Base-by-base conservation (phyloP, 2,329 filamentous ascomycete species). In the Exophiala xenobiotica region DNA sequence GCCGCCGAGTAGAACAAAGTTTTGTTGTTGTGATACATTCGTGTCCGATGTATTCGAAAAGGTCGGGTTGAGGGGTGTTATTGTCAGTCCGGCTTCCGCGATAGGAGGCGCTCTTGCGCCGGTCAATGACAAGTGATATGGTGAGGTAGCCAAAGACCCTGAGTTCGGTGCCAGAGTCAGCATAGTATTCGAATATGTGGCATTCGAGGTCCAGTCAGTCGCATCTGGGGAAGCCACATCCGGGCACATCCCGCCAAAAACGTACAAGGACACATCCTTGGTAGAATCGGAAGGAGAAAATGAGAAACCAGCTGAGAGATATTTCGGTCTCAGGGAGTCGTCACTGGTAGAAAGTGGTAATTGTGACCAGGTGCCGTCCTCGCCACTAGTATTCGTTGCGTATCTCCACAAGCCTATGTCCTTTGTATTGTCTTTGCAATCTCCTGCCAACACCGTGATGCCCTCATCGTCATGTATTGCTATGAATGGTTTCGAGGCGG, bases 211-310 rank as follows among this genome's bases (percentile, higher is more conserved):
- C 85, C 89, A 90, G 14, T 71, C 68, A 1, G 68, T 63, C 1
- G 65, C 61, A 23, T 75, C 75, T 5, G 71, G 64, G 14, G 69
- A 65, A 16, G 73, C 68, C n/a, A 68, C 65, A 6, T 68, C 68
- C 2, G 64, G 61, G 63, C 92, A 97, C 90, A 96, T 95, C 60
- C 92, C 92, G 27, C 90, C 92, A 68, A 95, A 96, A 5, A 85
- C 73, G 65, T 90, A 95, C 16, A 87, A 70, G 8, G 75, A 75
- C 0, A 81, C 78, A 58, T 31, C 65, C 58, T 47, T 54, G 60
- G 78, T 81, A 29, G 75, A 76, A 40, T 81, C 72, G 27, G 75
- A 79, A 24, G 76, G 77, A 16, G 88, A 85, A 66, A 90, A 95
- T 19, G 83, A 77, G 46, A 93, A 75, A 11, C 81, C 80, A 6